Percentiles rank a stretch among this genome's conserved stretches.
phyloP scores from a whole-genome alignment of 441 rosid species.

The Macaranga tanarius region DNA sequence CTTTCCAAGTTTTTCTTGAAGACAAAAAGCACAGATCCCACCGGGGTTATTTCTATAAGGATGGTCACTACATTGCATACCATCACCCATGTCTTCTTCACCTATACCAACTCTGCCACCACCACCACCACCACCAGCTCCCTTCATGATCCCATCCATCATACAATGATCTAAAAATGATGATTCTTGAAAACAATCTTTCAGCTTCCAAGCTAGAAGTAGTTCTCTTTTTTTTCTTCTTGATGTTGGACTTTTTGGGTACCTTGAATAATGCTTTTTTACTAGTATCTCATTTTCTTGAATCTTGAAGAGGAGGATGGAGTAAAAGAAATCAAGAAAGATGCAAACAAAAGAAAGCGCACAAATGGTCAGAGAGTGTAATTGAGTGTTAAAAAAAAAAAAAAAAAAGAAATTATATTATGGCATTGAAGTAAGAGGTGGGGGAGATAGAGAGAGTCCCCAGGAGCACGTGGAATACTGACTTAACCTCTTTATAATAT shows the following conservation, averaged over 20 bases:
- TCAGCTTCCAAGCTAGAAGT: slow-evolving; percentile 1
- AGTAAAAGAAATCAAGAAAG: slow-evolving; percentile 8
- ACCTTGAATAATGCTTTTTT: not conserved
- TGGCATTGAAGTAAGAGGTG: slow-evolving; percentile 27
- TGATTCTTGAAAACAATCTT: not conserved
- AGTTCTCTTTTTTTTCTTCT: not conserved
- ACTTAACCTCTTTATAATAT: slow-evolving; percentile 23
- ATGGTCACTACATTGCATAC: slow-evolving; percentile 78
- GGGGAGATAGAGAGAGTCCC: slow-evolving; percentile 49
- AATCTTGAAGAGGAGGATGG: slow-evolving; percentile 23
- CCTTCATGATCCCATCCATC: slow-evolving; percentile 32
- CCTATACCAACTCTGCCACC: slow-evolving; percentile 36
- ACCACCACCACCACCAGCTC: slow-evolving; percentile 21
- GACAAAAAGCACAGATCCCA: slow-evolving; percentile 96
- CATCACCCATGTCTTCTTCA: slow-evolving; percentile 75
- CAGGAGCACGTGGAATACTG: slow-evolving; percentile 78
- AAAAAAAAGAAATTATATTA: slow-evolving; percentile 1
- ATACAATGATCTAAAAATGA: not conserved
- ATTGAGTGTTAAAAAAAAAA: slow-evolving; percentile 26
- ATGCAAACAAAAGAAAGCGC: slow-evolving; percentile 23
- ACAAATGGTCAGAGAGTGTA: slow-evolving; percentile 30
- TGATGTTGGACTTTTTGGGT: slow-evolving; percentile 21
- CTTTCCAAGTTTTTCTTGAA: slow-evolving; percentile 96
- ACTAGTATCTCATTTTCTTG: slow-evolving; percentile 10
- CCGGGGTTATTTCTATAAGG: slow-evolving; percentile 79